These are phyloP conservation scores for Fraxinus paxiana DNA, from an alignment of 305 asterid species.

Conservation along the genomic window DNA sequence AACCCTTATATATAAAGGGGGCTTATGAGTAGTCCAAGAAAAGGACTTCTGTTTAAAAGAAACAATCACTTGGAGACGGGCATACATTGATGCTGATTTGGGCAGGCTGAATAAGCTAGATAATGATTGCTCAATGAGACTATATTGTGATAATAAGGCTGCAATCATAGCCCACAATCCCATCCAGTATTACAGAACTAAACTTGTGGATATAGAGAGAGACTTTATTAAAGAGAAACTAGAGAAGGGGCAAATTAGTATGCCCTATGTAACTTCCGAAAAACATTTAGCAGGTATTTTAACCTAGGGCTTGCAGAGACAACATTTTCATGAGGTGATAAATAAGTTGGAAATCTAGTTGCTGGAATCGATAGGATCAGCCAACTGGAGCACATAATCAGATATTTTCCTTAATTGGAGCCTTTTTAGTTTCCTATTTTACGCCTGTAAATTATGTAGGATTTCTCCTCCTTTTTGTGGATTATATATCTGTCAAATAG, in stretches of 20 bases:
- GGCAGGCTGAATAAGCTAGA: not conserved
- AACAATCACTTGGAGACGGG: not conserved
- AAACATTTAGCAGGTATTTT: not conserved
- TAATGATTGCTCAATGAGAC: not conserved
- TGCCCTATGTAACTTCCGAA: not conserved
- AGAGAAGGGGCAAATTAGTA: not conserved
- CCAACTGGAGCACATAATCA: not conserved
- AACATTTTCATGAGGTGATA: not conserved
- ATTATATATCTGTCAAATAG: not conserved
- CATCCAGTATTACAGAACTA: not conserved
- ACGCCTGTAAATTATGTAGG: not conserved
- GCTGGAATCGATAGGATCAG: not conserved
- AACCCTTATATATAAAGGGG: not conserved
- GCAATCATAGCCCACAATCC: not conserved
- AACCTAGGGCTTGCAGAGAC: not conserved
- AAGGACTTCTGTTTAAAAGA: not conserved
- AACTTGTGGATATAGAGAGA: not conserved
- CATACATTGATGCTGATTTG: not conserved
- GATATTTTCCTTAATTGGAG: not conserved
- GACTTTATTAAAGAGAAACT: not conserved
- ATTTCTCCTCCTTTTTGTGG: not conserved
- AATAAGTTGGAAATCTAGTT: not conserved
- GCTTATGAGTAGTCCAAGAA: not conserved
- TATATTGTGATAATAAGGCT: not conserved
- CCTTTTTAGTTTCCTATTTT: not conserved